A percentile compares a stretch with the other conserved stretches of the same genome.
Conservation (phyloP, 257 asterid species). For the Lithospermum erythrorhizon region DNA sequence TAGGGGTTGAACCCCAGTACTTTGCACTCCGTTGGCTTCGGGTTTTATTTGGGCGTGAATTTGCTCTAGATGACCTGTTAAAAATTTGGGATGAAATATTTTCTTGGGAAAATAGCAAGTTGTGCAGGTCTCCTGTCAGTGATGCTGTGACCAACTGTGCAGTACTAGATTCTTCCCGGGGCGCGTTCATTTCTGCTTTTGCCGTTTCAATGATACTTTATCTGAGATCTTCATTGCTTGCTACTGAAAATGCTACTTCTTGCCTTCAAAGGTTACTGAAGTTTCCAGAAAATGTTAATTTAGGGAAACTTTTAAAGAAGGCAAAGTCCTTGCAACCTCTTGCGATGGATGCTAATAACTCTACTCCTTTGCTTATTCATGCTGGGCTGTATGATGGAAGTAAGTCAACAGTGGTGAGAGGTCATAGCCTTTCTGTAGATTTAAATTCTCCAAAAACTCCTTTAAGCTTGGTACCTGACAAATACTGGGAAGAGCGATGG, state of each 20-base stretch:
- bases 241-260: conserved; percentile 70
- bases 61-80: conserved; percentile 63
- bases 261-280: conserved; percentile 79
- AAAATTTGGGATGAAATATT: conserved; percentile 80
- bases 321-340: conserved; percentile 65
- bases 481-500: conserved; percentile 97
- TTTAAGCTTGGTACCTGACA: conserved; percentile 34
- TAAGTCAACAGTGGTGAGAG: conserved; percentile 34
- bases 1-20: conserved; percentile 90
- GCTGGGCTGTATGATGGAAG: conserved; percentile 28
- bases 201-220: conserved; percentile 85
- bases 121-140: conserved; percentile 14
- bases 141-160: conserved; percentile 36
- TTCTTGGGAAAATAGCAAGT: conserved; percentile 43
- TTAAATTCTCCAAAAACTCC: conserved; percentile 53
- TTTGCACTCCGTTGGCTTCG: conserved; percentile 86
- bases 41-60: conserved; percentile 88
- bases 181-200: conserved; percentile 80
- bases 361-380: conserved; percentile 32
- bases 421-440: conserved; percentile 53
- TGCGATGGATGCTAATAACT: conserved; percentile 48
- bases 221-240: conserved; percentile 73
- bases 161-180: conserved; percentile 59
- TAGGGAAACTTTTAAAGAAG: conserved; percentile 46
- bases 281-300: conserved; percentile 52